These are phyloP conservation scores for Atractiella rhizophila DNA, from an alignment of 768 basidiomycete genomes.

Conservation along the genomic window DNA sequence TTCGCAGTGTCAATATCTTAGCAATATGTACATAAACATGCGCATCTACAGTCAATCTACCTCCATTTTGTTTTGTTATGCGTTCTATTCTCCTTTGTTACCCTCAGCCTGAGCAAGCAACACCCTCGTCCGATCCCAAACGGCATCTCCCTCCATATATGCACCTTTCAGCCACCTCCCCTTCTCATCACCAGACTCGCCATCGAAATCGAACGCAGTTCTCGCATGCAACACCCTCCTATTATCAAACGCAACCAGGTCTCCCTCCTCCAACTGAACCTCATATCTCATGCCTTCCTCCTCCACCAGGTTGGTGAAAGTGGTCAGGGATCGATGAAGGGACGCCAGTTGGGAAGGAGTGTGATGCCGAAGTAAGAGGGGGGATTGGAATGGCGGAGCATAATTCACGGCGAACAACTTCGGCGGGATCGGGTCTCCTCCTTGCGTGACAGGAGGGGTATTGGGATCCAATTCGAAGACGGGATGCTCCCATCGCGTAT, in stretches of 20 bases:
- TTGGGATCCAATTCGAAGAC: constrained; percentile 46
- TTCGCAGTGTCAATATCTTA: too few relatives aligned
- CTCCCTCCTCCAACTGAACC: constrained; percentile 52
- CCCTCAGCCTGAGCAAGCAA: too few relatives aligned
- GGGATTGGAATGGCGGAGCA: constrained; percentile 82
- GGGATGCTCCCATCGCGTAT: constrained; percentile 43
- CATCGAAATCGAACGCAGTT: constrained; percentile 34
- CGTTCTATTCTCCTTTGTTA: too few relatives aligned
- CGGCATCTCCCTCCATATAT: constrained; percentile 30
- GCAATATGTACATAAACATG: too few relatives aligned
- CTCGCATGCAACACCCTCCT: constrained; percentile 66
- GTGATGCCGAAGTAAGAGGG: constrained; percentile 34
- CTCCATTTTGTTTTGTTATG: too few relatives aligned
- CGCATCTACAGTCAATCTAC: too few relatives aligned
- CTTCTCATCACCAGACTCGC: constrained; percentile 21
- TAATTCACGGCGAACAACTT: constrained; percentile 53
- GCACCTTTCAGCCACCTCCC: constrained; percentile 71
- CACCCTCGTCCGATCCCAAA: too few relatives aligned
- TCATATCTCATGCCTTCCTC: constrained; percentile 30
- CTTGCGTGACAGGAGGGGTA: too few relatives aligned
- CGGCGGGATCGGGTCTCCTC: too few relatives aligned
- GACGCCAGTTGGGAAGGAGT: neutral
- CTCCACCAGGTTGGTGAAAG: constrained; percentile 37
- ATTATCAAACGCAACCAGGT: constrained; percentile 78
- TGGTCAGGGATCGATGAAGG: constrained; percentile 25